Evolutionary conservation across 2,329 filamentous ascomycete genomes (phyloP), one percentile per base, ranked within the genome.

Genomic region (Trichoderma oligosporum): DNA sequence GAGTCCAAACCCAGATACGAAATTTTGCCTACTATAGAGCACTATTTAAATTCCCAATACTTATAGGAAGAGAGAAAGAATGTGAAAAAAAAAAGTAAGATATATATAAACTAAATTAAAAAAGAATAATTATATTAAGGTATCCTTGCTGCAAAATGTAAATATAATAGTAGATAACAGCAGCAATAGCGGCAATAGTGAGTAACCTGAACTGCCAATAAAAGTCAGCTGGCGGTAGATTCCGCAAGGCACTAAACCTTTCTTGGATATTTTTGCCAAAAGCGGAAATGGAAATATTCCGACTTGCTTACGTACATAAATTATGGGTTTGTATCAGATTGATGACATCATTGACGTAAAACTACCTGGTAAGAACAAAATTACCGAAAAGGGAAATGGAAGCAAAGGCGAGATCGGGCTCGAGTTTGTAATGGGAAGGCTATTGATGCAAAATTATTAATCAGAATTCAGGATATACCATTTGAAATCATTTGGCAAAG

Each of bases 331-430:
- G 39, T n/a, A 54, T 36, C 22, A n/a, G 22, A 1, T 27, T 45
- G 39, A 27, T 53, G 39, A 54, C 39, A 45, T 54, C 31, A 54
- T 36, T 4, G 22, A 22, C 39, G n/a, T 7, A 25, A 36, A 44
- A 11, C 51, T 54, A 45, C 51, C 51, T 29, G 31, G 51, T 36
- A 7, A 36, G 39, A 45, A 18, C 22, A 27, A 20, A 54, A 54
- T 54, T 54, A 29, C 51, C 42, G 16, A 54, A 54, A 36, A 20
- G n/a, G 51, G 51, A 54, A 36, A 54, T 54, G 39, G 29, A 27
- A 36, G 27, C 35, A 29, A 54, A 54, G 39, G 7, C n/a, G 12
- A 6, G 49, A 35, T 54, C 29, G 39, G 6, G 24, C 20, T 18
- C 18, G n/a, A 27, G 51, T 45, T 36, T 54, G 49, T 53, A 33